Evolutionary conservation across 768 basidiomycete genomes (phyloP), one percentile per base, ranked within the genome.

Genomic region (Clavaria fumosa): DNA sequence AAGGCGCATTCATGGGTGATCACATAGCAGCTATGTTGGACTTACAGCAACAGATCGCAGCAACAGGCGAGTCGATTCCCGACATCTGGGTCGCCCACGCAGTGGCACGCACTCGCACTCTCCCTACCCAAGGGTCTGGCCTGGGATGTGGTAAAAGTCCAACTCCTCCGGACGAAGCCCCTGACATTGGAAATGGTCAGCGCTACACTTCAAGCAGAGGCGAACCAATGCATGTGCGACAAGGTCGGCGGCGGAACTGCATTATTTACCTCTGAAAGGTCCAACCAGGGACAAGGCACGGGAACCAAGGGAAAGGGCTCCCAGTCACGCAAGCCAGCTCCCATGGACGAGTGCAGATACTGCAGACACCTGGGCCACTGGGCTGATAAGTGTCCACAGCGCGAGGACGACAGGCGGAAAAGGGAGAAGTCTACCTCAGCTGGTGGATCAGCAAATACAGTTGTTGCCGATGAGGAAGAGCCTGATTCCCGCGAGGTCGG

Each of bases 341-440:
- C 43, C 14, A 41, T 45, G 4, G 47, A 47, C 23, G 31, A 43
- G 19, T 49, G 48, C 35, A 26, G 22, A 20, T 31, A 45, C 26
- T 49, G 48, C 27, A n/a, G n/a, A n/a, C n/a, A n/a, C n/a, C n/a
- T n/a, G n/a, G n/a, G n/a, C n/a, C n/a, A n/a, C n/a, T n/a, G n/a
- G 48, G 33, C 40, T 6, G 41, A 40, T 17, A 35, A 38, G 17
- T 49, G 49, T 30, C 46, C 43, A 18, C 37, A 43, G 14, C 31
- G 31, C 14, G 7, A 7, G 6, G 7, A 33, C 14, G 15, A 7
- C 14, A 7, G 14, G 27, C n/a, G 31, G 22, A 32, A 40, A 31
- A 39, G 46, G 37, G 20, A 24, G 14, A 39, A 43, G 12, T n/a
- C n/a, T n/a, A n/a, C n/a, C n/a, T n/a, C n/a, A n/a, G n/a, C n/a